Conservation (phyloP, 1,284 basidiomycete genomes). For the Austroboletus rostrupii region DNA sequence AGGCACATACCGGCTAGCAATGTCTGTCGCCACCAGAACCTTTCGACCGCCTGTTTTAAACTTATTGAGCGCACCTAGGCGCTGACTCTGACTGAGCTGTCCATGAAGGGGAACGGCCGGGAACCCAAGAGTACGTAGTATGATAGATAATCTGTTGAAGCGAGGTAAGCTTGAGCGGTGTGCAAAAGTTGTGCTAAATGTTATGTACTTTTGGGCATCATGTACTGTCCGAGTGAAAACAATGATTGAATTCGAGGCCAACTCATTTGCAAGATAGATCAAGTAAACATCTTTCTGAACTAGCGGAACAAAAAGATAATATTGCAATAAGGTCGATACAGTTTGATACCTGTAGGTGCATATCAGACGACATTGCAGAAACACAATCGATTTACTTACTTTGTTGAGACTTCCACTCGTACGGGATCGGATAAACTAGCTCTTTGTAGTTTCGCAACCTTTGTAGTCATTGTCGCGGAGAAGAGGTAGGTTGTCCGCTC, state of each 20-base stretch:
- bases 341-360: conserved; percentile 81
- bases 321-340: conserved; percentile 91
- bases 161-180: neutral
- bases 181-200: neutral
- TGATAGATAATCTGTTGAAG: conserved; percentile 70
- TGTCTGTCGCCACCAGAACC: conserved; percentile 93
- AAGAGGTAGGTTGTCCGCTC: conserved; percentile 96
- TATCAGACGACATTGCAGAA: conserved; percentile 4
- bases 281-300: conserved; percentile 92
- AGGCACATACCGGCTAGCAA: conserved; percentile 78
- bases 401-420: conserved; percentile 91
- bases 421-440: conserved; percentile 95
- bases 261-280: conserved; percentile 84
- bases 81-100: conserved; percentile 90
- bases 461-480: conserved; percentile 99
- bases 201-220: conserved; percentile 76
- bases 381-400: conserved; percentile 49
- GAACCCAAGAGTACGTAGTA: conserved; percentile 89
- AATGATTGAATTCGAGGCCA: conserved; percentile 92
- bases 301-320: conserved; percentile 93
- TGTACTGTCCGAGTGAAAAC: conserved; percentile 96
- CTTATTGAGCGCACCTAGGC: conserved; percentile 92
- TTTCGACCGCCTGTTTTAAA: conserved; percentile 94
- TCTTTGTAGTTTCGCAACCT: conserved; percentile 95
- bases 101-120: conserved; percentile 96